Evolutionary conservation across 805 yeast species (phyloP).

Genomic region (Cyberlindnera lachancei): DNA sequence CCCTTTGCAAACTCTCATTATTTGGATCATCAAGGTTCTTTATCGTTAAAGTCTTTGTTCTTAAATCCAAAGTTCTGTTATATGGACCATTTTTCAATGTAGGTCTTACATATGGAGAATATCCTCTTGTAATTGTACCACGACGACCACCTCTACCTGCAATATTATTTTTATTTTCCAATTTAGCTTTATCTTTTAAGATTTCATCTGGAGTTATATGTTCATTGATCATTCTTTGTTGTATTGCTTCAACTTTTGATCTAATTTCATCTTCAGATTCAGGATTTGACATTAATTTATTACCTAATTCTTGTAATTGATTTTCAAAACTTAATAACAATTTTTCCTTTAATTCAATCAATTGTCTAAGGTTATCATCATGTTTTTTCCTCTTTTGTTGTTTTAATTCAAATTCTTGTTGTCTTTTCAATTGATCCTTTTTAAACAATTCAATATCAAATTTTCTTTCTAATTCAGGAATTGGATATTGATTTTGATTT

Average conservation of each 20-base stretch:
- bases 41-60: conserved; percentile 18
- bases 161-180: conserved; percentile 2
- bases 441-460: conserved; percentile 32
- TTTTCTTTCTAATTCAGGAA: conserved; percentile 3
- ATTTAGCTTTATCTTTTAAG: conserved; percentile 14
- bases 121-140: conserved; percentile 1
- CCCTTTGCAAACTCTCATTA: conserved; percentile 10
- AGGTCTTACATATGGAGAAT: conserved; percentile 16
- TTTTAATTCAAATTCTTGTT: conserved; percentile 33
- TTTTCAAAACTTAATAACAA: conserved; percentile 28
- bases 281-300: conserved; percentile 11
- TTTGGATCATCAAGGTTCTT: conserved; percentile 12
- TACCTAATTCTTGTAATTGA: conserved; percentile 17
- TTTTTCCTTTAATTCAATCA: conserved; percentile 27
- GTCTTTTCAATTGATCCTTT: conserved; percentile 31
- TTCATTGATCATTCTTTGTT: conserved; percentile 12
- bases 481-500: conserved; percentile 1
- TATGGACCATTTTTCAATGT: background rate
- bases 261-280: conserved; percentile 10
- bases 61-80: conserved; percentile 15
- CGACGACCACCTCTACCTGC: conserved; percentile 10
- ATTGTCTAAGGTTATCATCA: conserved; percentile 25
- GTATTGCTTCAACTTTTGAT: conserved; percentile 10
- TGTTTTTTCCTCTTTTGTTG: conserved; percentile 26
- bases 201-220: conserved; percentile 18